A percentile compares a stretch with the other conserved stretches of the same genome.
These are phyloP conservation scores for Paulinella micropora DNA, from an alignment of 78 protist genomes.

Conservation along the genomic window DNA sequence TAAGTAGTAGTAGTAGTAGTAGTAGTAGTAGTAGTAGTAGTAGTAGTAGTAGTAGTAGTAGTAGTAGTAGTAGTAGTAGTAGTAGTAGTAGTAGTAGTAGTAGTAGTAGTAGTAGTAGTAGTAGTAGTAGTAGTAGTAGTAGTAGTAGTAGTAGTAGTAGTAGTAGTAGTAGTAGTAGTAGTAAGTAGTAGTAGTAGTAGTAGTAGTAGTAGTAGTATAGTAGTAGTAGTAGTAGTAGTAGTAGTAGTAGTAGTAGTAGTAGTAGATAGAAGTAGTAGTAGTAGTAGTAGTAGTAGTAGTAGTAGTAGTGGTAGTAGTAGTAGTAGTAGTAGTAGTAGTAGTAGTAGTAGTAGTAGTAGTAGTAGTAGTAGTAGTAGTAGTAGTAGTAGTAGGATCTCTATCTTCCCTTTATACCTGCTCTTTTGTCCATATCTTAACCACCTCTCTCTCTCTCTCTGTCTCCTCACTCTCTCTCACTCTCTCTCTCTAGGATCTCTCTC, in stretches of 20 bases:
- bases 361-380: not conserved
- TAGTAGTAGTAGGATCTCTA: too few species aligned
- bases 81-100: not conserved
- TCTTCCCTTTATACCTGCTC: too few species aligned
- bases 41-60: not conserved
- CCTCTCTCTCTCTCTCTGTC: too few species aligned
- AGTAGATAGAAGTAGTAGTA: too few species aligned
- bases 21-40: not conserved
- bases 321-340: not conserved
- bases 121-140: not conserved
- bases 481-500: too few species aligned
- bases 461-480: not conserved
- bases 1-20: not conserved
- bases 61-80: not conserved
- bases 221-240: not conserved
- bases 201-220: too few species aligned
- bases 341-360: not conserved
- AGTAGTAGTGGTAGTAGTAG: not conserved
- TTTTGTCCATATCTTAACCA: too few species aligned
- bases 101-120: not conserved
- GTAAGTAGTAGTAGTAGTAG: too few species aligned
- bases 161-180: not conserved
- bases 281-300: not conserved
- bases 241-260: not conserved
- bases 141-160: not conserved